phyloP scores from a whole-genome alignment of 2,329 filamentous ascomycete species.

The Aspergillus ustus region DNA sequence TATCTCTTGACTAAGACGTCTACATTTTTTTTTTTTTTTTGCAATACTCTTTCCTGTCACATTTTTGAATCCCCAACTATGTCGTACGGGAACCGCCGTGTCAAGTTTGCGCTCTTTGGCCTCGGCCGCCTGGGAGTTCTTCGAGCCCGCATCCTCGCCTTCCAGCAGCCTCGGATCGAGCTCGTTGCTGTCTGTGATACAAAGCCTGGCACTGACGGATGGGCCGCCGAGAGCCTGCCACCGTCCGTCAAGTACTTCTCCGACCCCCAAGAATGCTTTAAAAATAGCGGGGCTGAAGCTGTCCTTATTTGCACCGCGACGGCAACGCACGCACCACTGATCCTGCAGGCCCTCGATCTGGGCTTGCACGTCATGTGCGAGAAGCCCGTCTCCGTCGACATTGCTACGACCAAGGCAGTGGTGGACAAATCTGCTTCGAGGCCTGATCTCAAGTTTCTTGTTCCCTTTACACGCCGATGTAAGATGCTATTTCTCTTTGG shows the following conservation, averaged over 20 bases:
- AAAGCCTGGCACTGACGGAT: conserved; percentile 37
- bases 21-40: too few species aligned
- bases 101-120: conserved; percentile 17
- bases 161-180: conserved; percentile 42
- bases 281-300: conserved; percentile 13
- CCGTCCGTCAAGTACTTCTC: conserved; percentile 5
- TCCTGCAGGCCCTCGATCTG: conserved; percentile 9
- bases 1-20: too few species aligned
- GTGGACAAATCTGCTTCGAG: conserved; percentile 14
- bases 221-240: conserved; percentile 34
- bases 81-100: background rate
- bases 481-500: background rate
- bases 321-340: conserved; percentile 15
- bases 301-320: conserved; percentile 15
- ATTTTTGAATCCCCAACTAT: too few species aligned
- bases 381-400: conserved; percentile 17
- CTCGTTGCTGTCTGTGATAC: conserved; percentile 41
- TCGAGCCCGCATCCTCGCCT: conserved; percentile 40
- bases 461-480: conserved; percentile 18
- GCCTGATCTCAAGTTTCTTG: conserved; percentile 17
- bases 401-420: conserved; percentile 14
- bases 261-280: conserved; percentile 12
- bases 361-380: conserved; percentile 19
- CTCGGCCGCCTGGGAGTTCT: conserved; percentile 22
- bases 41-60: too few species aligned